Conservation (phyloP, 768 basidiomycete species). For the Russula vinacea region DNA sequence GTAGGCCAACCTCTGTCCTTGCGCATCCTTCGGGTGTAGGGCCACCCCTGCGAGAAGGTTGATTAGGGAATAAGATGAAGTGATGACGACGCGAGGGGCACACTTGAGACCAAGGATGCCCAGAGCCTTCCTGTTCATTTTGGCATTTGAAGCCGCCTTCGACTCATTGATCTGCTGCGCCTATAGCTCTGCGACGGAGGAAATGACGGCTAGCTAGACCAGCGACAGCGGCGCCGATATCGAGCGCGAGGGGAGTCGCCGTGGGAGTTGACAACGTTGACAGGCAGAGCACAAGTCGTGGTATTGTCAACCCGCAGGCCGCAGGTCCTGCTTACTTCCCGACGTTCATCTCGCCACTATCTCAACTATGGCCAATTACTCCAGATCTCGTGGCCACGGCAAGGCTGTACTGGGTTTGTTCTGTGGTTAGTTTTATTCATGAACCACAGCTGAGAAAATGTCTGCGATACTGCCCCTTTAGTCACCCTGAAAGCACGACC, state of each 20-base stretch:
- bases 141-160: conserved; percentile 90
- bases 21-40: conserved; percentile 86
- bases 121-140: conserved; percentile 98
- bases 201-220: conserved; percentile 72
- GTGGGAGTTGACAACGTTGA: conserved; percentile 46
- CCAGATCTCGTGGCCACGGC: neutral
- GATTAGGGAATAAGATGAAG: neutral
- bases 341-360: neutral
- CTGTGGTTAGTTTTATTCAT: neutral
- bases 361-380: neutral
- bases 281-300: neutral
- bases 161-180: conserved; percentile 78
- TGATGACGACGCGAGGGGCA: conserved; percentile 36
- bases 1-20: conserved; percentile 36
- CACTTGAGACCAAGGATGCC: conserved; percentile 94
- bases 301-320: neutral
- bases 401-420: neutral
- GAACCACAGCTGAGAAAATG: neutral
- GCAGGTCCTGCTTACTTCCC: too few species aligned
- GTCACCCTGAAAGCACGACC: neutral
- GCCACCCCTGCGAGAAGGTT: conserved; percentile 59
- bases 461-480: too few species aligned
- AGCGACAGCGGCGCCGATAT: conserved; percentile 72
- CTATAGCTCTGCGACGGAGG: conserved; percentile 59
- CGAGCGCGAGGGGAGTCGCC: conserved; percentile 76